Evolutionary conservation across 768 basidiomycete species (phyloP), one percentile per base, ranked within the genome.

Genomic region (Boletus fagicola): DNA sequence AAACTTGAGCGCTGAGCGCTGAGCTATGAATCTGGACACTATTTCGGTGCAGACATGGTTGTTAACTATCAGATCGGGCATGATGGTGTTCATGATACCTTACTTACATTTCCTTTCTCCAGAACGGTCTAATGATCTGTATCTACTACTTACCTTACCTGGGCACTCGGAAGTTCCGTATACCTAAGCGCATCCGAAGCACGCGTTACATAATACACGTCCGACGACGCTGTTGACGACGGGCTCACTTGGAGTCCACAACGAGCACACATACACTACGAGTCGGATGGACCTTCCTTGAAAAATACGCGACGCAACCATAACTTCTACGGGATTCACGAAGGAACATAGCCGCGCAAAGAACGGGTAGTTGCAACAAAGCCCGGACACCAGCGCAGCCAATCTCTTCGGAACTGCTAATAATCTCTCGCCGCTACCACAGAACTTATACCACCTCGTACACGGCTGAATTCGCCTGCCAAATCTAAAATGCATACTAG

Each of bases 241-340:
- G 26, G 46, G 22, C 35, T 20, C 38, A 11, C 7, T 40, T 18
- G 11, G 28, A 36, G 28, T 42, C 35, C 22, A 44, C 58, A 12
- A 56, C 55, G 39, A 55, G 1, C 42, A 55, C 57, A 55, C 57
- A 35, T 57, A 44, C 53, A 51, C 63, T 48, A 62, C 51, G 11
- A 46, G 50, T 62, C 59, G 68, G 57, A 69, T 65, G 63, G 68
- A 68, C 65, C 61, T 61, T 70, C 61, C 63, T 63, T 68, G 59
- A 67, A 65, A 51, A 46, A 30, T 5, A 56, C 59, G 15, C 56
- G 30, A 57, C 49, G 20, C 51, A 59, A 38, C 40, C 26, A 54
- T 20, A 54, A 56, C 18, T 11, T 49, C 53, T 43, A 46, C 58
- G 24, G 24, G 40, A 61, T 33, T 49, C 31, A 31, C 40, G 47